Conservation (phyloP, 331 rosid genomes). For the Malus hybrid region DNA sequence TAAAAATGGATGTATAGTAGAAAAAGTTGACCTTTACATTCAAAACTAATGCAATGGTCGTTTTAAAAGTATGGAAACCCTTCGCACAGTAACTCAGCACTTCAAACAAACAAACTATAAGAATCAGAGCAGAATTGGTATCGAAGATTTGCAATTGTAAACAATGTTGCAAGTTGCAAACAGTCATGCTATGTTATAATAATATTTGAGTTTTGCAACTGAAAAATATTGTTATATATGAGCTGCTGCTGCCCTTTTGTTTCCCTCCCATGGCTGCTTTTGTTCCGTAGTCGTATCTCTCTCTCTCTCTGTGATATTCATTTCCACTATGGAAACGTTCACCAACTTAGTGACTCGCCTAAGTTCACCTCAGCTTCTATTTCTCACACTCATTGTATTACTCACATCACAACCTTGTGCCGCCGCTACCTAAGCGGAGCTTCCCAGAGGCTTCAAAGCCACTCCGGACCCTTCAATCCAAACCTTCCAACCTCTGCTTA, state of each 20-base stretch:
- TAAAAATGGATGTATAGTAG: too few species aligned
- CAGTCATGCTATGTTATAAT: not conserved
- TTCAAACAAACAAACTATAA: not conserved
- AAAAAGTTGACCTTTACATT: too few species aligned
- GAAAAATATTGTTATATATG: not conserved
- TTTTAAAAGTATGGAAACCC: too few species aligned
- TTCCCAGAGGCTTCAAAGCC: slow-evolving; percentile 49
- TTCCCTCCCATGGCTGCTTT: not conserved
- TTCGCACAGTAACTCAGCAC: not conserved
- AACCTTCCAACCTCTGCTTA: slow-evolving; percentile 58
- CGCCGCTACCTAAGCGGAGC: slow-evolving; percentile 17
- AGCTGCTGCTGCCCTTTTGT: not conserved
- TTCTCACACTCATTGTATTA: not conserved
- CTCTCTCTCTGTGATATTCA: not conserved
- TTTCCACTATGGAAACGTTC: slow-evolving; percentile 2
- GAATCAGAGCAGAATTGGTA: not conserved
- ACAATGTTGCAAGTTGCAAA: not conserved
- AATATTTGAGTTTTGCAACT: not conserved
- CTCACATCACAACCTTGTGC: slow-evolving; percentile 8
- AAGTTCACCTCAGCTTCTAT: slow-evolving; percentile 10
- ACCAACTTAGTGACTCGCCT: slow-evolving; percentile 1
- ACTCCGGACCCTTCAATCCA: slow-evolving; percentile 34
- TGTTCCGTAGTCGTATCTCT: not conserved
- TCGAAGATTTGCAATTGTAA: not conserved
- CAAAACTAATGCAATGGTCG: too few species aligned